phyloP scores from a whole-genome alignment of 2,329 filamentous ascomycete species.

The Pseudocercospora crystallina region DNA sequence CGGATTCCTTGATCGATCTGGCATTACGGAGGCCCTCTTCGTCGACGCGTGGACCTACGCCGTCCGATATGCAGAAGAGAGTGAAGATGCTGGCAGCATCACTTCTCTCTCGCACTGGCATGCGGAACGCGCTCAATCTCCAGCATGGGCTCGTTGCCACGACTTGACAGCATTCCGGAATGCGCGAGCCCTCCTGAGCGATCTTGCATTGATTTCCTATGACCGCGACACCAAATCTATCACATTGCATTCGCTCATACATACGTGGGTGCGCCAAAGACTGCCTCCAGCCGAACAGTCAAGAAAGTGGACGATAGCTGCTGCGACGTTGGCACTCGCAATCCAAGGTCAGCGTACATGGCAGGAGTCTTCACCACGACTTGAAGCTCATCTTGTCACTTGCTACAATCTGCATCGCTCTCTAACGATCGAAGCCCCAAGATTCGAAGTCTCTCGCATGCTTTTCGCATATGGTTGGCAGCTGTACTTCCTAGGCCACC shows the following conservation, averaged over 20 bases:
- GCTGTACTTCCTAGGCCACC: no score
- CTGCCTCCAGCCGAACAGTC: not conserved
- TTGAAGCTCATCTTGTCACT: no score
- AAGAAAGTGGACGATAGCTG: not conserved
- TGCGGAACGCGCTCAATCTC: not conserved
- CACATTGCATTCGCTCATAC: not conserved
- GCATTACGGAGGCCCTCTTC: not conserved
- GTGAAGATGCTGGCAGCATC: no score
- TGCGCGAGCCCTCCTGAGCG: not conserved
- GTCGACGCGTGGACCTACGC: not conserved
- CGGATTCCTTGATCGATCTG: not conserved
- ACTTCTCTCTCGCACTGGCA: not conserved
- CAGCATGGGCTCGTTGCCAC: not conserved
- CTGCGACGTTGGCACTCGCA: not conserved
- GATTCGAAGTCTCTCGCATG: no score
- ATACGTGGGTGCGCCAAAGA: slow-evolving; percentile 1
- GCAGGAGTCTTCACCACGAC: no score
- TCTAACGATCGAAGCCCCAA: no score
- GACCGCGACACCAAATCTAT: not conserved
- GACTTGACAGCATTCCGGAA: not conserved
- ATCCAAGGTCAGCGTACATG: no score
- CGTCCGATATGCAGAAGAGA: not conserved
- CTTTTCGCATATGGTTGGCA: no score
- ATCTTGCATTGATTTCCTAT: not conserved
- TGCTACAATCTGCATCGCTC: no score